A percentile compares a stretch with the other conserved stretches of the same genome.
Evolutionary conservation across 768 basidiomycete species (phyloP).

Genomic region (Leccinum obscurum): DNA sequence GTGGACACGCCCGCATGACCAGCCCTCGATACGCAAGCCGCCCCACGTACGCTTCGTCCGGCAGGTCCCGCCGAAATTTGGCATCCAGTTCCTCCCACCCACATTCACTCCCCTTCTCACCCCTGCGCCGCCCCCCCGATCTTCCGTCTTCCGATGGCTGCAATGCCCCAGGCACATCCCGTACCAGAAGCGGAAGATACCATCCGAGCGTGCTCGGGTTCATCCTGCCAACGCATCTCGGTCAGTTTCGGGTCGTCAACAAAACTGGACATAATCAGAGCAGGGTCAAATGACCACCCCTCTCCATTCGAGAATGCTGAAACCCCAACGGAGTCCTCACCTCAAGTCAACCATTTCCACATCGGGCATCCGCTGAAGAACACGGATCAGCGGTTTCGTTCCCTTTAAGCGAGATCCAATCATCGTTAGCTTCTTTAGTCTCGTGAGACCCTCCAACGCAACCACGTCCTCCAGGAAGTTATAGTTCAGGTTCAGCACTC

Average conservation of each 20-base stretch:
- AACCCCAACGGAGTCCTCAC: constrained; percentile 43
- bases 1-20: constrained; percentile 72
- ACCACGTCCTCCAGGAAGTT: constrained; percentile 85
- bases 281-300: neutral
- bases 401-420: constrained; percentile 82
- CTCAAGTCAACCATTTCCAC: constrained; percentile 91
- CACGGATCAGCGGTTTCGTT: constrained; percentile 69
- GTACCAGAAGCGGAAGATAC: constrained; percentile 87
- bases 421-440: constrained; percentile 81
- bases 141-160: constrained; percentile 53
- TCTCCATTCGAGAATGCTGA: constrained; percentile 14
- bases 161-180: constrained; percentile 63
- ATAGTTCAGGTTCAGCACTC: constrained; percentile 94
- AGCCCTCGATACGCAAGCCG: constrained; percentile 89
- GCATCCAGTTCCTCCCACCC: constrained; percentile 79
- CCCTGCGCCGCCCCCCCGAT: constrained; percentile 25
- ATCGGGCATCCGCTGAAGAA: constrained; percentile 69
- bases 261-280: neutral
- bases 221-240: constrained; percentile 55
- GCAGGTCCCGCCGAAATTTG: constrained; percentile 86
- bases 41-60: constrained; percentile 84
- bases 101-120: constrained; percentile 31
- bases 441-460: constrained; percentile 65
- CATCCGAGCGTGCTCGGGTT: constrained; percentile 96
- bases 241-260: constrained; percentile 30